Evolutionary conservation across 192 early-diverging fungal genomes (phyloP).

Genomic region (Linnemannia hyalina): DNA sequence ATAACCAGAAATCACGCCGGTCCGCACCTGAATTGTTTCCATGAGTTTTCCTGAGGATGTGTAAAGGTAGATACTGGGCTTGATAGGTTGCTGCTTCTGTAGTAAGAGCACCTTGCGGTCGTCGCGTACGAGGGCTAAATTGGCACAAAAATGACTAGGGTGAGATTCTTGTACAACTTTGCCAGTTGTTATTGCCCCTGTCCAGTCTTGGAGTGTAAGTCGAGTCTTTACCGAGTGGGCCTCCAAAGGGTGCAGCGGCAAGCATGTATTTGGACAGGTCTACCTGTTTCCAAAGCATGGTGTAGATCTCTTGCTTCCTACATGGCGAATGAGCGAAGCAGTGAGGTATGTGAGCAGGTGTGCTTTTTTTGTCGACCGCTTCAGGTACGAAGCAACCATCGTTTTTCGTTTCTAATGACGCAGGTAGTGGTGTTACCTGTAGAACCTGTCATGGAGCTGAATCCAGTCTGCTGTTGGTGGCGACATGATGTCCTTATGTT

Average conservation of each 20-base stretch:
- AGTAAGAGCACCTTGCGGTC: conserved; percentile 86
- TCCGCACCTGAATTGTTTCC: conserved; percentile 82
- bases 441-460: conserved; percentile 70
- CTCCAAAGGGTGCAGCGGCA: conserved; percentile 90
- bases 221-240: conserved; percentile 83
- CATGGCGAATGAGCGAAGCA: not conserved
- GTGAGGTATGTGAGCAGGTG: not conserved
- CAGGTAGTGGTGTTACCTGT: conserved; percentile 55
- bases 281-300: conserved; percentile 90
- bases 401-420: not conserved
- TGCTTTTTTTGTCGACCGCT: not conserved
- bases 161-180: not conserved
- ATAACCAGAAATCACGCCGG: not conserved
- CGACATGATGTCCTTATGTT: conserved; percentile 57
- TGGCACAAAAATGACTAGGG: not conserved
- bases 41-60: conserved; percentile 88
- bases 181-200: not conserved
- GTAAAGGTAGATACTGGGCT: conserved; percentile 88
- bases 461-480: conserved; percentile 72
- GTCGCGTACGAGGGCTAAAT: conserved; percentile 90
- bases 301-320: conserved; percentile 86
- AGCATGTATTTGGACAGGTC: conserved; percentile 88
- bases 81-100: conserved; percentile 77
- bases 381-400: not conserved
- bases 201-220: not conserved